Evolutionary conservation across 2,329 filamentous ascomycete genomes (phyloP), one percentile per base, ranked within the genome.

Genomic region (Fusarium musae): DNA sequence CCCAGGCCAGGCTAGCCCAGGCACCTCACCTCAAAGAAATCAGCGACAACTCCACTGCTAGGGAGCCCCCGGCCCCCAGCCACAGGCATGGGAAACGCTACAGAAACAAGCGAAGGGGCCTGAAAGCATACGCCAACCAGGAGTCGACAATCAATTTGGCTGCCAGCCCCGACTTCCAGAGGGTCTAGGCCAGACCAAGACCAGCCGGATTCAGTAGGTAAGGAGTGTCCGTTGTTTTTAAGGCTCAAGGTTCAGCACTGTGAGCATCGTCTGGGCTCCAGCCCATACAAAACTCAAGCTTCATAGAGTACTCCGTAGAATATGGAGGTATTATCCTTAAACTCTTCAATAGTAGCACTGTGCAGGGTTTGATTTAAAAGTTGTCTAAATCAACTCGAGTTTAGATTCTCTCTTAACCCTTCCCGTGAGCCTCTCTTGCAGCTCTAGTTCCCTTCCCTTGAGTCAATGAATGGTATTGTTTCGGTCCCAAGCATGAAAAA

Each of bases 171-270:
- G 50, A 52, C 56, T 71, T 71, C 46, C 63, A 72, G 44, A 74
- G 66, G 66, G 62, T 61, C 70, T 59, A 60, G 63, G 61, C 69
- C 66, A 70, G 63, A 49, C 67, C 46, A 58, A 37, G 70, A 59
- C 71, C 52, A 64, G 58, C 75, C 72, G 63, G 74, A 73, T 75
- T 70, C 72, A 77, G 70, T 64, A 67, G 65, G 40, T 64, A 52
- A 46, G 23, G 63, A 74, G 59, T 67, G 58, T 63, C 40, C 28
- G 26, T 21, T 26, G 30, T 43, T 39, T 37, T 34, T 37, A 49
- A 59, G 58, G 54, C 70, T 70, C 59, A 62, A 62, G 46, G 49
- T 70, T 60, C 47, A 67, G 66, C 54, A 58, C 32, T 50, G 23
- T 37, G 19, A 49, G 13, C 30, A 28, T 50, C 23, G 7, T 28